Evolutionary conservation across 345 rosid genomes (phyloP).

Genomic region (Erodium maritimum): DNA sequence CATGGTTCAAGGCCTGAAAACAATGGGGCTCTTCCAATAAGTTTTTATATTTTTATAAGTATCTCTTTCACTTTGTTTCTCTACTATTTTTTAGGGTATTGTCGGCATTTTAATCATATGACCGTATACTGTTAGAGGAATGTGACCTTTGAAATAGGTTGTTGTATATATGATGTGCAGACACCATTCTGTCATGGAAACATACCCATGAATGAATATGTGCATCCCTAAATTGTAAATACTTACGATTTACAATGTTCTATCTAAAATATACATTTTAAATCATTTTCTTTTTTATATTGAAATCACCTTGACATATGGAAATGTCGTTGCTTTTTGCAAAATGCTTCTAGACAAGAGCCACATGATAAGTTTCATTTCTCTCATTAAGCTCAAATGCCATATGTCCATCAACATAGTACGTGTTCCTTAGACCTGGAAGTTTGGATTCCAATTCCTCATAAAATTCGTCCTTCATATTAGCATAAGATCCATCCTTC

Average conservation of each 20-base stretch:
- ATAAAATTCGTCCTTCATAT: constrained; percentile 56
- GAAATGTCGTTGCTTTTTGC: constrained; percentile 25
- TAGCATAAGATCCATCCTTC: too few relatives aligned
- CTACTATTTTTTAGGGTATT: not conserved
- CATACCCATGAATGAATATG: constrained; percentile 13
- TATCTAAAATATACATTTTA: not conserved
- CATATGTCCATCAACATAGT: constrained; percentile 51
- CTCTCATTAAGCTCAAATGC: constrained; percentile 70
- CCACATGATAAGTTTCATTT: constrained; percentile 54
- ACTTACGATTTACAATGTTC: not conserved
- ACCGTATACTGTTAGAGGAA: not conserved
- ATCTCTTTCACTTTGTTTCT: too few relatives aligned
- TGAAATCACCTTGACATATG: constrained; percentile 42
- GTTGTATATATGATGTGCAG: constrained; percentile 20
- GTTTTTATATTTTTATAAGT: constrained; percentile 8
- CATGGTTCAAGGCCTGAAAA: constrained; percentile 43
- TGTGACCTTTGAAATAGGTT: not conserved
- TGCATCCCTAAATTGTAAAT: not conserved
- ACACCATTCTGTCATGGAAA: constrained; percentile 40
- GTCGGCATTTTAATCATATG: not conserved
- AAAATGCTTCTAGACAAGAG: constrained; percentile 49
- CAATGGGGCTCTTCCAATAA: constrained; percentile 48
- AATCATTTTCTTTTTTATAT: too few relatives aligned
- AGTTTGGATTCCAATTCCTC: constrained; percentile 42
- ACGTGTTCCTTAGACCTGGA: constrained; percentile 47